These are phyloP conservation scores for Pseudogymnoascus sp. DNA, from an alignment of 2,329 filamentous ascomycete species.

Conservation along the genomic window DNA sequence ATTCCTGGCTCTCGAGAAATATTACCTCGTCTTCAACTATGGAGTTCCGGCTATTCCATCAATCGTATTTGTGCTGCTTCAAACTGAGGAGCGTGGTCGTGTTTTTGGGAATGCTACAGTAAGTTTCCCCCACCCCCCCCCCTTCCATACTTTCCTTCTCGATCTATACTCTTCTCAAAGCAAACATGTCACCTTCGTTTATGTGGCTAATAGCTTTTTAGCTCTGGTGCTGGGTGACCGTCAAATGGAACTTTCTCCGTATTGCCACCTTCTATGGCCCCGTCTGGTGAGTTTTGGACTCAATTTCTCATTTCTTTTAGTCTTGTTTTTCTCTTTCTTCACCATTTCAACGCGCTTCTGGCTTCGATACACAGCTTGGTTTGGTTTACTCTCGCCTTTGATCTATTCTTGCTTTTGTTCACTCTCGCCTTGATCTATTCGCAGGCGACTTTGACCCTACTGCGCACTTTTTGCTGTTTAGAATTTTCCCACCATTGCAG, in stretches of 20 bases:
- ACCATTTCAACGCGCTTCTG: not conserved
- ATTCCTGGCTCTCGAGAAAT: conserved; percentile 51
- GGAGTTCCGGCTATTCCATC: conserved; percentile 65
- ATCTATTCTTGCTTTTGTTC: not conserved
- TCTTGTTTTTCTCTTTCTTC: not conserved
- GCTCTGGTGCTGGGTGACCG: conserved; percentile 74
- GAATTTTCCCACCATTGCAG: not conserved
- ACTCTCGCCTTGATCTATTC: not conserved
- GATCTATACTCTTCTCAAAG: conserved; percentile 43
- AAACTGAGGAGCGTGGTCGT: conserved; percentile 40
- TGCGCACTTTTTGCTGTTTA: not conserved
- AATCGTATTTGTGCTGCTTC: conserved; percentile 59
- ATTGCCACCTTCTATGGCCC: conserved; percentile 69
- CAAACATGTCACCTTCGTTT: not conserved
- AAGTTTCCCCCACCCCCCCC: not conserved
- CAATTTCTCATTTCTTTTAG: not conserved
- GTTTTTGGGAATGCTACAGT: conserved; percentile 53
- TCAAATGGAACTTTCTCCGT: conserved; percentile 62
- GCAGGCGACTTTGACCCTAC: not conserved
- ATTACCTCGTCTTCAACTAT: conserved; percentile 64
- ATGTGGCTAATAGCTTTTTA: conserved; percentile 28
- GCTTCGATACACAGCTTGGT: not conserved
- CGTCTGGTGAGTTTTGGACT: conserved; percentile 47
- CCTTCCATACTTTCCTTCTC: conserved; percentile 16
- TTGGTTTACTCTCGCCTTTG: not conserved